Evolutionary conservation across 257 asterid genomes (phyloP), one percentile per base, ranked within the genome.

Genomic region (Gynochthodes officinalis): DNA sequence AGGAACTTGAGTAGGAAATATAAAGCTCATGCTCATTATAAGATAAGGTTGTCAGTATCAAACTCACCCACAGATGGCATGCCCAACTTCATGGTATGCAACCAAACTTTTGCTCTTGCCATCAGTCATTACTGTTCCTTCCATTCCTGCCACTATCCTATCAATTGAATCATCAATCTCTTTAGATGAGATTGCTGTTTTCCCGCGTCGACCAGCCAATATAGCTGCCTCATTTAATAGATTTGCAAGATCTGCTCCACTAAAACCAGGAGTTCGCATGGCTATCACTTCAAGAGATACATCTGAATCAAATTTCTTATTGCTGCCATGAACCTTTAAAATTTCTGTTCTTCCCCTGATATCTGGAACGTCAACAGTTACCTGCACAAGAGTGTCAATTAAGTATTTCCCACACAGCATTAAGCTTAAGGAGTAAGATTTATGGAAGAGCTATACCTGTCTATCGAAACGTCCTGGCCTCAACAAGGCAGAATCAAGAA

Each of bases 211-310:
- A 55, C 98, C 98, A 37, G 99, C 92, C 77, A 95, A 75, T 73
- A 95, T 95, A 70, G 99, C 99, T 39, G 98, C 98, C 84, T 95
- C 99, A 8, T 95, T 95, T 35, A 95, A 83, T 61, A 95, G 98
- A 84, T 95, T 95, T 39, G 99, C 99, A 71, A 95, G 99, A 80
- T 95, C 98, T 12, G 99, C 99, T 55, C 98, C 99, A 80, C 99
- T 92, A 70, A 92, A 95, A 69, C 98, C 98, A 69, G 96, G 99
- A 74, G 99, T 95, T 81, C 99, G 85, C 99, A 95, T 95, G 80
- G 99, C 96, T 76, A 95, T 78, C 33, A 95, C 96, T 77, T 92
- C 97, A 71, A 93, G 97, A 48, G 98, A 93, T 48, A 91, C 98
- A 79, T 89, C 97, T 1, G 88, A 42, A 60, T 85, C 96, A 23